A percentile compares a stretch with the other conserved stretches of the same genome.
Evolutionary conservation across 2,329 filamentous ascomycete species (phyloP).

Genomic region (Phialophora tarda): DNA sequence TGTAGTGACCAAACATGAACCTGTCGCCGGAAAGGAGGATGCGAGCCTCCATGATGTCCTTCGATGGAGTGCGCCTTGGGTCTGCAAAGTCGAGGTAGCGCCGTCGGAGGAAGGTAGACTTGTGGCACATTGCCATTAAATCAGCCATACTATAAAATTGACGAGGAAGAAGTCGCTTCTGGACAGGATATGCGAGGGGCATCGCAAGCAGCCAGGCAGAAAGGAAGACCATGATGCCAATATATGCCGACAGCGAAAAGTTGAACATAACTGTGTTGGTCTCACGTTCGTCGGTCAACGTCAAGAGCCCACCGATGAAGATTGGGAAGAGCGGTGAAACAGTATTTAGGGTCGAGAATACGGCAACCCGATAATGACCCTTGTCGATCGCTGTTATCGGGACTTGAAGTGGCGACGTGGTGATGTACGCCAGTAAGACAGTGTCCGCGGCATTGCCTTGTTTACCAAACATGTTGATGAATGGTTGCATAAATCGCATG

Average conservation of each 20-base stretch:
- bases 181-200: constrained; percentile 14
- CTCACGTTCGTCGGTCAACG: constrained; percentile 2
- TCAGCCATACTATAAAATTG: constrained; percentile 25
- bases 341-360: constrained; percentile 20
- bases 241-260: constrained; percentile 25
- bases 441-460: constrained; percentile 12
- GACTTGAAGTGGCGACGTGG: constrained; percentile 21
- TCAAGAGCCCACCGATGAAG: constrained; percentile 25
- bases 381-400: constrained; percentile 23
- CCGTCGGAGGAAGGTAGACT: constrained; percentile 11
- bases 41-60: constrained; percentile 20
- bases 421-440: constrained; percentile 21
- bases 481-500: constrained; percentile 26
- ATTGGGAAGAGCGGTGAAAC: constrained; percentile 25
- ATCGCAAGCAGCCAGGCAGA: constrained; percentile 4
- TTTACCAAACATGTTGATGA: constrained; percentile 23
- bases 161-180: constrained; percentile 20
- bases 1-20: constrained; percentile 21
- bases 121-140: constrained; percentile 23
- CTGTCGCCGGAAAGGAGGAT: constrained; percentile 18
- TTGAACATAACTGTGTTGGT: constrained; percentile 9
- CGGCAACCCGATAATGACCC: constrained; percentile 18
- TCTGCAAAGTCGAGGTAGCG: constrained; percentile 14
- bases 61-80: constrained; percentile 14
- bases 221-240: constrained; percentile 21